Evolutionary conservation across 2,329 filamentous ascomycete genomes (phyloP).

Genomic region (Cordyceps cateniannulata): DNA sequence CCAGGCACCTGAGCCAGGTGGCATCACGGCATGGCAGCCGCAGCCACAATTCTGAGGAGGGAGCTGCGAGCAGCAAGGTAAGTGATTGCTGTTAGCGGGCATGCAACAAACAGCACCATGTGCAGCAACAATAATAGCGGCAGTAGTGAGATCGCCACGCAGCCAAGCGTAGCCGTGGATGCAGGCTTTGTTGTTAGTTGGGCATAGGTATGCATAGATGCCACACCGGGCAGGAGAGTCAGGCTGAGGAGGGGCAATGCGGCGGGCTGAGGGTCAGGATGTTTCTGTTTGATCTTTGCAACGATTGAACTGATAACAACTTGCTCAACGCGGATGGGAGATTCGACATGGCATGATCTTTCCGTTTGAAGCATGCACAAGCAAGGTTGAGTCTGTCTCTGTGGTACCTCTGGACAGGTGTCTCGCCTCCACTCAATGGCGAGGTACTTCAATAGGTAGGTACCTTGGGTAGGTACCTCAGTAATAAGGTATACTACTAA

Average conservation of each 20-base stretch:
- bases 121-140: background rate
- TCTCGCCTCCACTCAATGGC: background rate
- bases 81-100: background rate
- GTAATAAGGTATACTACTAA: no score
- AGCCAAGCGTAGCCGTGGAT: background rate
- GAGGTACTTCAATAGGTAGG: background rate
- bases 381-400: background rate
- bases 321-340: background rate
- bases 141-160: conserved; percentile 6
- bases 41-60: background rate
- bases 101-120: conserved; percentile 5
- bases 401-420: no score
- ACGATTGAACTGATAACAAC: background rate
- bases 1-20: conserved; percentile 3
- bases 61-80: conserved; percentile 5
- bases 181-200: conserved; percentile 8
- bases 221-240: conserved; percentile 2
- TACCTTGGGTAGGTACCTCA: background rate
- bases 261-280: background rate
- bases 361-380: background rate
- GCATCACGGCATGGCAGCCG: conserved; percentile 6
- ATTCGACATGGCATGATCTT: background rate
- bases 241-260: conserved; percentile 1
- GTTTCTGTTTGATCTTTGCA: background rate
- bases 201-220: conserved; percentile 8